Conservation (phyloP, 148 eudicot genomes). For the Fagopyrum tataricum region DNA sequence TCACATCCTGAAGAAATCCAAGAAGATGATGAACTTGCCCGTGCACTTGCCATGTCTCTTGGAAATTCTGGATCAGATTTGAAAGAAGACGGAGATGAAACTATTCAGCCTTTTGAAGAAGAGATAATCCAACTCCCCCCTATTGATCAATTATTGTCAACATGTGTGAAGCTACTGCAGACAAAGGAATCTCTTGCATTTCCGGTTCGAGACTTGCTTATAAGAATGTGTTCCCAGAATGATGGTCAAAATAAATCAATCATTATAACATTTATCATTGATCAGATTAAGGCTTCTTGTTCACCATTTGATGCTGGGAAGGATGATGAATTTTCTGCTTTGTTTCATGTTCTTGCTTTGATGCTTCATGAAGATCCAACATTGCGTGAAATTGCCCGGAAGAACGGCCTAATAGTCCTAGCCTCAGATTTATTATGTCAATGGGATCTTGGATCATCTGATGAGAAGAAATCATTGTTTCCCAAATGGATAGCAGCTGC, state of each 20-base stretch:
- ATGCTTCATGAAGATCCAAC: slow-evolving; percentile 84
- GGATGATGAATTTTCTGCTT: slow-evolving; percentile 46
- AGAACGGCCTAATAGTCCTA: slow-evolving; percentile 63
- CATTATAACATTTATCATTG: slow-evolving; percentile 61
- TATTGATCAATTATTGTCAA: slow-evolving; percentile 59
- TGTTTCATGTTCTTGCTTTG: slow-evolving; percentile 86
- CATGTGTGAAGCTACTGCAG: slow-evolving; percentile 71
- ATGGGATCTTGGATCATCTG: slow-evolving; percentile 50
- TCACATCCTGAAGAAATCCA: slow-evolving; percentile 83
- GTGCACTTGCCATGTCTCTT: slow-evolving; percentile 97
- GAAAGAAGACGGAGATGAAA: slow-evolving; percentile 60
- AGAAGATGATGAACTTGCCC: slow-evolving; percentile 97
- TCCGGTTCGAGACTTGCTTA: slow-evolving; percentile 87
- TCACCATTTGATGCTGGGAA: slow-evolving; percentile 47
- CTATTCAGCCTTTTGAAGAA: slow-evolving; percentile 54
- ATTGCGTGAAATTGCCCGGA: slow-evolving; percentile 68
- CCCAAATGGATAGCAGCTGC: slow-evolving; percentile 96
- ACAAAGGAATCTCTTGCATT: slow-evolving; percentile 83
- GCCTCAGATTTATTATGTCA: slow-evolving; percentile 60
- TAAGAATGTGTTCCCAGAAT: slow-evolving; percentile 83
- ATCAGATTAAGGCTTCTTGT: slow-evolving; percentile 68
- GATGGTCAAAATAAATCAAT: slow-evolving; percentile 65
- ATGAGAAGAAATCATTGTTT: slow-evolving; percentile 35
- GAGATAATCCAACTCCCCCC: slow-evolving; percentile 79
- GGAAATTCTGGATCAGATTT: slow-evolving; percentile 62